phyloP scores from a whole-genome alignment of 495 filamentous ascomycete species.

The Xylaria intraflava region DNA sequence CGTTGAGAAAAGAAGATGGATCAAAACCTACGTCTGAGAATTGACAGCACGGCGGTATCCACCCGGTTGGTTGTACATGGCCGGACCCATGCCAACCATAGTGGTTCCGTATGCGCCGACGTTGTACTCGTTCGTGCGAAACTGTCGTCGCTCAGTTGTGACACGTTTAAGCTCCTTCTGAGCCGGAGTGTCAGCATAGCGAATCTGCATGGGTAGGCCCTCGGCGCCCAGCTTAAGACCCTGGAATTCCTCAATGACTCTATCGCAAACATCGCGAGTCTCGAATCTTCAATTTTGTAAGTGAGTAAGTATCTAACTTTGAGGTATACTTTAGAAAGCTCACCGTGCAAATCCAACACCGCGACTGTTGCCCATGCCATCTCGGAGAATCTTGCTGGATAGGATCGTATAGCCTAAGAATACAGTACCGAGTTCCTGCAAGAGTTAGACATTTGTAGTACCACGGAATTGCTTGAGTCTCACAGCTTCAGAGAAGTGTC shows the following conservation, averaged over 20 bases:
- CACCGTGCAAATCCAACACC: slow-evolving; percentile 97
- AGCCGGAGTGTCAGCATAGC: slow-evolving; percentile 90
- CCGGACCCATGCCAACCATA: slow-evolving; percentile 44
- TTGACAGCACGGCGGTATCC: slow-evolving; percentile 25
- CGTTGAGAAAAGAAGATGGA: neutral
- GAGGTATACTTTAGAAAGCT: slow-evolving; percentile 21
- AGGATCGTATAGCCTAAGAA: slow-evolving; percentile 79
- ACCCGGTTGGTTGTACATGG: slow-evolving; percentile 33
- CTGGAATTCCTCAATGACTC: slow-evolving; percentile 77
- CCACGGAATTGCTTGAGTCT: slow-evolving; percentile 22
- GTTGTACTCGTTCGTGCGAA: slow-evolving; percentile 93
- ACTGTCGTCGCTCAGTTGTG: slow-evolving; percentile 85
- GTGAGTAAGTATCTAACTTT: neutral
- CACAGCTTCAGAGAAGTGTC: slow-evolving; percentile 81
- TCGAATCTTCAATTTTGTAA: slow-evolving; percentile 61
- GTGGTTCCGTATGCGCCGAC: slow-evolving; percentile 51
- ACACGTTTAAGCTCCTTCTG: slow-evolving; percentile 95
- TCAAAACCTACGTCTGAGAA: slow-evolving; percentile 4
- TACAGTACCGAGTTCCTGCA: slow-evolving; percentile 63
- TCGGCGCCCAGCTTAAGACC: slow-evolving; percentile 63
- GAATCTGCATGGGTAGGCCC: slow-evolving; percentile 77
- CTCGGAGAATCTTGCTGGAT: slow-evolving; percentile 88
- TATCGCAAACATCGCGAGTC: slow-evolving; percentile 76
- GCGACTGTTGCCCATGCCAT: slow-evolving; percentile 82
- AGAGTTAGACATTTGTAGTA: slow-evolving; percentile 8